Evolutionary conservation across 345 rosid genomes (phyloP), one percentile per base, ranked within the genome.

Genomic region (Aethionema arabicum): DNA sequence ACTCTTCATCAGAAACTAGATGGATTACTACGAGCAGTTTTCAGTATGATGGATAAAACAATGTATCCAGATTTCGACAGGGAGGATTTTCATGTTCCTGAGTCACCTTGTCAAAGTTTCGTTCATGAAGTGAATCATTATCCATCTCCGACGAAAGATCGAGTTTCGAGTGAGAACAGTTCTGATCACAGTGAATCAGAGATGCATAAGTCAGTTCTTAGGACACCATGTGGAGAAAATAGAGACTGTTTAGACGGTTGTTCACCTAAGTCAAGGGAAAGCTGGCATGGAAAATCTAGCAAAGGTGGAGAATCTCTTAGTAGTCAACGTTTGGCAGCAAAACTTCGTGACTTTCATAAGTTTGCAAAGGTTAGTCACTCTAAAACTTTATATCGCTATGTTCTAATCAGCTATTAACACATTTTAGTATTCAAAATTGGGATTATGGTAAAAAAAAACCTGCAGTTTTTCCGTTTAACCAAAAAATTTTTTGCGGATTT

Each of bases 301-400:
- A 85, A 70, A 79, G 87, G 87, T 52, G 91, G 79, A 35, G 99
- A 92, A 52, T 82, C 82, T 63, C 69, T 79, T 49, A 89, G 87
- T 39, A 81, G 86, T 81, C 72, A 84, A 65, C 90, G 92, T 56
- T 67, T 95, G 73, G 87, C 97, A 29, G 73, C 92, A 59, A 95
- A 95, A 74, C 88, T 95, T 32, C 90, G 97, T 5, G 99, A 90
- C 79, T 88, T 95, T 61, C 92, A 90, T 61, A 95, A 95, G 73
- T 83, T 72, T 79, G 97, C 99, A 36, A 90, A 90, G 99, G 97
- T 92, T 72, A 9, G 80, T 67, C 10, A 8, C 68, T 59, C 53
- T 47, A n/a, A 6, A 8, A 38, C 60, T 50, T 63, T 50, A 47
- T n/a, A 33, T 51, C 46, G 27, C 10, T 29, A 11, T 49, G 52